Conservation (phyloP, 2,329 filamentous ascomycete genomes). For the Metarhizium brunneum region DNA sequence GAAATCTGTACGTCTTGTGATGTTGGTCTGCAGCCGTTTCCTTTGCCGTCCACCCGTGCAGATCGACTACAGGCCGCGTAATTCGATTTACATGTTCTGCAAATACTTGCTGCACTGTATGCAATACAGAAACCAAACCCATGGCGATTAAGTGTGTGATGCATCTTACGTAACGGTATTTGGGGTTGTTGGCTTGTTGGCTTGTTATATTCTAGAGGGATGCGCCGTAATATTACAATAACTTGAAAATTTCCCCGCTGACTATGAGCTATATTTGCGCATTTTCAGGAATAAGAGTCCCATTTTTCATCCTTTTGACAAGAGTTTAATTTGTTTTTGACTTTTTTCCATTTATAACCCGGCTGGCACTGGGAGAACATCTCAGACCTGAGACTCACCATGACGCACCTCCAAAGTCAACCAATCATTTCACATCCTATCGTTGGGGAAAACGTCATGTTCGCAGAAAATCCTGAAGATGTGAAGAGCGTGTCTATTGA, state of each 20-base stretch:
- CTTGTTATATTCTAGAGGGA: no score
- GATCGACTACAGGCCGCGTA: background rate
- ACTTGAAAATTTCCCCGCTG: no score
- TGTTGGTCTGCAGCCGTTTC: background rate
- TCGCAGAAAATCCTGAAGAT: background rate
- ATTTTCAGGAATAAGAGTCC: no score
- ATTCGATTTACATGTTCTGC: background rate
- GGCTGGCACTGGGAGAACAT: background rate
- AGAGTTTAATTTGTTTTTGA: no score
- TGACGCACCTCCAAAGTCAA: background rate
- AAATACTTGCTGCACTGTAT: background rate
- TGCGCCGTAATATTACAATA: no score
- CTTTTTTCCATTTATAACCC: no score
- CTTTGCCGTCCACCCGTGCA: background rate
- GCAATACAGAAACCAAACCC: background rate
- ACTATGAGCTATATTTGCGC: no score
- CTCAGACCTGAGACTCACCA: background rate
- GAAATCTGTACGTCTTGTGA: background rate
- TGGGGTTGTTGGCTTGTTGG: no score
- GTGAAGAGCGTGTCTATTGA: background rate
- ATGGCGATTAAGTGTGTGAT: no score
- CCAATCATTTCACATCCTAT: background rate
- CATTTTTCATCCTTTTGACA: no score
- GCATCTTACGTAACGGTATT: no score
- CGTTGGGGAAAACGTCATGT: background rate